These are phyloP conservation scores for Discostella pseudostelligera DNA, from an alignment of 108 stramenopile genomes.

Conservation along the genomic window DNA sequence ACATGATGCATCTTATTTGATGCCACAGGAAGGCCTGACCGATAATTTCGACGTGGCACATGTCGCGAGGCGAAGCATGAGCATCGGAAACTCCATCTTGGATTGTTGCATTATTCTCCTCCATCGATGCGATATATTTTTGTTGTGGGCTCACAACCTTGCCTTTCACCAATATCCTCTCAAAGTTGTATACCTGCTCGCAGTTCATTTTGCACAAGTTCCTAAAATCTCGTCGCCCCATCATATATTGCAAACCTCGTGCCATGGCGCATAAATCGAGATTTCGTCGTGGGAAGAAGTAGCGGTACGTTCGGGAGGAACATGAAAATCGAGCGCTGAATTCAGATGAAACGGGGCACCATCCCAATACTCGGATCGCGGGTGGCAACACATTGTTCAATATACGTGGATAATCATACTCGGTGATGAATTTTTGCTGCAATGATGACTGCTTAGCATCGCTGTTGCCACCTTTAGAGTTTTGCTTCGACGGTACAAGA, in stretches of 20 bases:
- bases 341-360: conserved; percentile 89
- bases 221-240: conserved; percentile 96
- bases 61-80: conserved; percentile 30
- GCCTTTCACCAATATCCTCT: conserved; percentile 65
- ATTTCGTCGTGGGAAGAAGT: conserved; percentile 80
- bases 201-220: conserved; percentile 99
- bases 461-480: conserved; percentile 14
- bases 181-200: conserved; percentile 90
- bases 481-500: conserved; percentile 53
- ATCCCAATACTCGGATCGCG: conserved; percentile 91
- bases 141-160: conserved; percentile 41
- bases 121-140: conserved; percentile 12
- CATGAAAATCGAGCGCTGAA: conserved; percentile 95
- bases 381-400: conserved; percentile 92
- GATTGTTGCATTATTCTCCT: neutral
- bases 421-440: conserved; percentile 50
- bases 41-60: conserved; percentile 80
- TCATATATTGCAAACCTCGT: conserved; percentile 61
- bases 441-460: conserved; percentile 13
- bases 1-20: conserved; percentile 95
- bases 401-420: conserved; percentile 90
- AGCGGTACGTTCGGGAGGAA: conserved; percentile 86
- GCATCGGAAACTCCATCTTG: neutral
- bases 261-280: conserved; percentile 80
- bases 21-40: conserved; percentile 99